These are phyloP conservation scores for Maudiozyma saulgeensis DNA, from an alignment of 805 yeast genomes.

Conservation along the genomic window DNA sequence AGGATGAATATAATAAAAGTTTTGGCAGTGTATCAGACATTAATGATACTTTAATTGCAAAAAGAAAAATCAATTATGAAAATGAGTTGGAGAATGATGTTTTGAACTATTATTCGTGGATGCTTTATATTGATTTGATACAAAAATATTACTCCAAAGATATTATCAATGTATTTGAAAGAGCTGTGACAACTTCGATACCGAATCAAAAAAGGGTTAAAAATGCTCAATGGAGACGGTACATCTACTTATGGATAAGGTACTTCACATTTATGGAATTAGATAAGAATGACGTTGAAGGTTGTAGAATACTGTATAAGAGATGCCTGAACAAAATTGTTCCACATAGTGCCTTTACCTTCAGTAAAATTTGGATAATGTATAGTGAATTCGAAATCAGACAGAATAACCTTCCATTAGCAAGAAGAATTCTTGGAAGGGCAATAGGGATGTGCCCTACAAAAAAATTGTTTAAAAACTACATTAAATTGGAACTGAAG, in stretches of 20 bases:
- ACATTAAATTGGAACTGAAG: conserved; percentile 56
- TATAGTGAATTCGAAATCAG: conserved; percentile 69
- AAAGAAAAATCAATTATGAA: conserved; percentile 50
- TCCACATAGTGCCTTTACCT: conserved; percentile 55
- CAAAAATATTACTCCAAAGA: conserved; percentile 29
- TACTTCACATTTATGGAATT: conserved; percentile 57
- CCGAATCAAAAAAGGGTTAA: conserved; percentile 25
- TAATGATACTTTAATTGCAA: conserved; percentile 42
- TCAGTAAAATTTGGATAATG: conserved; percentile 64
- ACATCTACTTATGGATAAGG: conserved; percentile 60
- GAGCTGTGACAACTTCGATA: conserved; percentile 12
- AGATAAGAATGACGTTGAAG: conserved; percentile 31
- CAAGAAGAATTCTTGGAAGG: conserved; percentile 63
- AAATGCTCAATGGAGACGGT: conserved; percentile 55
- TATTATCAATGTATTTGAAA: conserved; percentile 8
- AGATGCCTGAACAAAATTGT: conserved; percentile 36
- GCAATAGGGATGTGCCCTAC: conserved; percentile 63
- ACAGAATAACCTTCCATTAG: conserved; percentile 38
- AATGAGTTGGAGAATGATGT: conserved; percentile 38
- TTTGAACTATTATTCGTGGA: conserved; percentile 70
- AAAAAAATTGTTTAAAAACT: conserved; percentile 46
- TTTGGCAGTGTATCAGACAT: conserved; percentile 48
- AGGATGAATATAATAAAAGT: conserved; percentile 54
- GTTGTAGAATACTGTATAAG: conserved; percentile 44
- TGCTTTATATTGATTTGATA: conserved; percentile 53